Base-by-base conservation (phyloP, 2,329 filamentous ascomycete species). In the Aspergillus pseudoviridinutans region DNA sequence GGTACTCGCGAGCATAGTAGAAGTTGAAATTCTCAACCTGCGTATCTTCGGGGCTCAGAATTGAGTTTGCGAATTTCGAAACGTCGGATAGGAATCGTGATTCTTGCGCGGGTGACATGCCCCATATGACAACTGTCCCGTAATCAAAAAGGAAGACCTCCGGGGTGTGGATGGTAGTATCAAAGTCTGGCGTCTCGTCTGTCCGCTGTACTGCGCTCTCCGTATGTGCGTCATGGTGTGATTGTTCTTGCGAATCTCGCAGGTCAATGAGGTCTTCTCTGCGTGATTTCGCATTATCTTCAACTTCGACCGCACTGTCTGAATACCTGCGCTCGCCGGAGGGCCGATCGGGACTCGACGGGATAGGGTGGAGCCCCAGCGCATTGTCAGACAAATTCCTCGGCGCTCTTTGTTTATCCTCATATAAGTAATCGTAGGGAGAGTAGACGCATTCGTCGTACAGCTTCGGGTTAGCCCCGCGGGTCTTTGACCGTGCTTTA, bases 1-100 rank as follows among this genome's bases (percentile, higher is more conserved):
- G 95, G 73, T 99, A 99, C 72, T 97, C 93, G 68, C 90, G 85
- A 3, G 94, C 97, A 78, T 99, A 97, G 80, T 99, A 99, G 75
- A 97, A 99, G 74, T 99, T 99, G 82, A 99, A 99, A 69, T 93
- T 91, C 75, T 99, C 94, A 50, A 92, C 91, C 77, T 99, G 93
- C 29, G 96, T 87, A 66, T 96, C 91, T 69, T 96, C 92, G 10
- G 88, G 85, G 27, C 87, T 87, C 51, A 97, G 82, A 74, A 96
- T 96, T 71, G 96, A 93, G 44, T 87, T 84, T 74, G 97, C 94
- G 66, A 97, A 99, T 70, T 94, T 96, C 56, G 91, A 86, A 60
- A 99, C 89, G 68, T 99, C 93, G 66, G 94, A 94, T 17, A 99
- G 79, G 70, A 99, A 96, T 42, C 90, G 86, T 64, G 90, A 88